phyloP scores from a whole-genome alignment of 1,139 yeast species.

The Wickerhamomyces sp. region DNA sequence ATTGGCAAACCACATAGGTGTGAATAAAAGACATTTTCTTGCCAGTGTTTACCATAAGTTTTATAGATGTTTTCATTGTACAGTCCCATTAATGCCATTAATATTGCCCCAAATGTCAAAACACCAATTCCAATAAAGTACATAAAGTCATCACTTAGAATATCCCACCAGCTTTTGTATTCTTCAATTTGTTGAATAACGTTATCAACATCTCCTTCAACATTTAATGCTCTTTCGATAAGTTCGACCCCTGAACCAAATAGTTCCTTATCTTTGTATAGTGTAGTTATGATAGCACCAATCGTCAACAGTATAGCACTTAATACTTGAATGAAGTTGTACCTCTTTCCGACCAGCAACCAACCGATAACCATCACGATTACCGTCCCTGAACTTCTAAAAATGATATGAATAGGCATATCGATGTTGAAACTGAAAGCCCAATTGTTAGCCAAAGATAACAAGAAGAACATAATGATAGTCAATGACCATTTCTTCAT shows the following conservation, averaged over 20 bases:
- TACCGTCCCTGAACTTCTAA: constrained; percentile 62
- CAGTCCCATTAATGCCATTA: constrained; percentile 54
- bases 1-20: constrained; percentile 57
- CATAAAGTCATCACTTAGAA: constrained; percentile 13
- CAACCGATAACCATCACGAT: constrained; percentile 58
- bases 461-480: constrained; percentile 46
- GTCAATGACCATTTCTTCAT: constrained; percentile 41
- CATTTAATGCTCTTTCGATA: not conserved
- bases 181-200: not conserved
- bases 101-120: constrained; percentile 41
- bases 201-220: constrained; percentile 12
- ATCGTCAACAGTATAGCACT: constrained; percentile 49
- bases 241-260: not conserved
- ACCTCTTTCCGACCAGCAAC: constrained; percentile 39
- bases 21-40: constrained; percentile 56
- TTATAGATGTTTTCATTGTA: constrained; percentile 47
- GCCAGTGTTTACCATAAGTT: constrained; percentile 56
- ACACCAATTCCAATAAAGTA: constrained; percentile 41
- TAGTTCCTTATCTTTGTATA: constrained; percentile 21
- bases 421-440: constrained; percentile 56
- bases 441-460: constrained; percentile 52
- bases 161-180: constrained; percentile 1
- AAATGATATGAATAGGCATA: constrained; percentile 63
- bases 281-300: constrained; percentile 50
- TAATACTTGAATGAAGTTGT: constrained; percentile 39